Evolutionary conservation across 1,284 basidiomycete genomes (phyloP), one percentile per base, ranked within the genome.

Genomic region (Sphaerobolus stellatus): DNA sequence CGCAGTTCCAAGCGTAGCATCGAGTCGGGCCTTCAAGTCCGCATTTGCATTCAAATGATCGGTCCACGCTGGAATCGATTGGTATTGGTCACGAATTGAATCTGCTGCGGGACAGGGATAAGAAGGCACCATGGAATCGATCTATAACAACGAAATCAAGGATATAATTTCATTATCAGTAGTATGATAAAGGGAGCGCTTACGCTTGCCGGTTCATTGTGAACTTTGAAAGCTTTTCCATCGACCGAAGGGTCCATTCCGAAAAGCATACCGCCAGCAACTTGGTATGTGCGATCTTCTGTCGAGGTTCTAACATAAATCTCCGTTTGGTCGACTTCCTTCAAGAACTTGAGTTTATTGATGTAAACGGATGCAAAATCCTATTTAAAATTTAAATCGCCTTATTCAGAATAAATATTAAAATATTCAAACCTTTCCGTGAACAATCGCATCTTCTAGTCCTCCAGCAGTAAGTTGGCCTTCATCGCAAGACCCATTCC

Each of bases 321-420:
- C 20, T 58, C 62, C 1, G 66, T 57, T 24, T 70, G 65, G 54
- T 74, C 66, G n/a, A 77, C 75, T 0, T 50, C 58, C 5, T 68
- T 56, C 53, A 82, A 62, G 56, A 81, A 78, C 2, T 69, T 68
- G 9, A 80, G 66, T 56, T 66, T 64, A 36, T 64, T 57, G 25
- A 72, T 70, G 60, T 82, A 82, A 11, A 83, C 75, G 16, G 69
- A 69, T 73, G 74, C 79, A 59, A 82, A 78, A 59, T 82, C 80
- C 74, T 79, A 51, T 16, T 16, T 8, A 25, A 51, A n/a, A 18
- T 40, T 8, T 16, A 16, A 29, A 29, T 14, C 50, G 41, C 38
- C 47, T 20, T 14, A 24, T 25, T 30, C 24, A 13, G 33, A 45
- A 8, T 34, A 41, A 22, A 30, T 36, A 30, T 20, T 27, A 20